phyloP scores from a whole-genome alignment of 1,139 yeast species.

The Zygoascus meyerae region DNA sequence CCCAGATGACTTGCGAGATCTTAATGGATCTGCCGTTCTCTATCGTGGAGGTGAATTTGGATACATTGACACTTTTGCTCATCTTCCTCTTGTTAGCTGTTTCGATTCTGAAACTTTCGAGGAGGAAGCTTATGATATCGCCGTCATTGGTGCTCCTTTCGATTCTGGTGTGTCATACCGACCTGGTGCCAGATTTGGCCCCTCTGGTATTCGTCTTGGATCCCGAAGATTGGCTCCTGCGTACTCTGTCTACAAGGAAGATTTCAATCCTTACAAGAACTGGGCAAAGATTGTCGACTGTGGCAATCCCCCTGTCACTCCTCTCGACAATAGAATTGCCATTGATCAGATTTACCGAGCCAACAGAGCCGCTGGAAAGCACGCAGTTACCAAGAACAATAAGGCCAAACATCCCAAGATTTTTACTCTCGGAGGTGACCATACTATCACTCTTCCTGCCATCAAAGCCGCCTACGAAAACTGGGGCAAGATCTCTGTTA shows the following conservation, averaged over 20 bases:
- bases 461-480: conserved; percentile 51
- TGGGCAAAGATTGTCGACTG: conserved; percentile 59
- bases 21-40: conserved; percentile 35
- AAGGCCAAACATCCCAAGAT: conserved; percentile 41
- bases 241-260: conserved; percentile 49
- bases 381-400: conserved; percentile 31
- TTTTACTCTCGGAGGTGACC: conserved; percentile 37
- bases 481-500: conserved; percentile 58
- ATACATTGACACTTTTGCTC: conserved; percentile 53
- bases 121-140: conserved; percentile 49
- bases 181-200: conserved; percentile 75
- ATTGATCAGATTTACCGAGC: conserved; percentile 61
- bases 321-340: conserved; percentile 66
- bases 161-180: conserved; percentile 70
- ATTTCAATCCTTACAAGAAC: conserved; percentile 50
- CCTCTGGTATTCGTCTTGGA: conserved; percentile 63
- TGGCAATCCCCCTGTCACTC: conserved; percentile 72
- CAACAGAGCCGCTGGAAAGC: conserved; percentile 58
- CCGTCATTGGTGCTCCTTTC: conserved; percentile 67
- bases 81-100: conserved; percentile 55
- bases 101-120: conserved; percentile 25
- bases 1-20: conserved; percentile 37
- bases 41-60: conserved; percentile 41
- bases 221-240: conserved; percentile 46
- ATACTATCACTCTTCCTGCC: conserved; percentile 63